Evolutionary conservation across 1,139 yeast species (phyloP).

Genomic region (Pichiaceae sp.): DNA sequence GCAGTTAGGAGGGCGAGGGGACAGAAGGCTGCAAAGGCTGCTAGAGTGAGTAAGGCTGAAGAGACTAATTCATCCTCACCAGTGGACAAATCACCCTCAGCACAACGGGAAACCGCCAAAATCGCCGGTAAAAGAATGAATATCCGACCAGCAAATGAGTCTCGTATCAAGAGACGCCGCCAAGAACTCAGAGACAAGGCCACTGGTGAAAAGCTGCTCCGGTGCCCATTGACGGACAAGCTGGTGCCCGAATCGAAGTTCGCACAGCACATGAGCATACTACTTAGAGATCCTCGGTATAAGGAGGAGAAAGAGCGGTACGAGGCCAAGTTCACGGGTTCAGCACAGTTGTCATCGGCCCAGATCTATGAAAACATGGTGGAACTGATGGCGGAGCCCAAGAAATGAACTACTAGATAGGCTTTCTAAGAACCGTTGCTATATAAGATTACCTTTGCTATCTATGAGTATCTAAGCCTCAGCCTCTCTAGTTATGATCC

Average conservation of each 20-base stretch:
- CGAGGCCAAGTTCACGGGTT: constrained; percentile 49
- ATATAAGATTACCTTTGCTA: not conserved
- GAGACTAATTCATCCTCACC: constrained; percentile 1
- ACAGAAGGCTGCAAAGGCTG: not conserved
- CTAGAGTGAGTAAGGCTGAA: not conserved
- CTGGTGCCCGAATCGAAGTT: constrained; percentile 64
- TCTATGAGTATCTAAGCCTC: not conserved
- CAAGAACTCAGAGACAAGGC: constrained; percentile 8
- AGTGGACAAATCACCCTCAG: not conserved
- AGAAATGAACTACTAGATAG: constrained; percentile 1
- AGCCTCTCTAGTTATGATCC: not conserved
- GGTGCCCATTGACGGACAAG: constrained; percentile 70
- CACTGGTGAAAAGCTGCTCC: constrained; percentile 34
- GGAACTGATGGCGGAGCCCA: not conserved
- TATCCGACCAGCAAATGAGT: constrained; percentile 60
- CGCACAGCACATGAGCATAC: constrained; percentile 64
- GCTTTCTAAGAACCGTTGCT: not conserved
- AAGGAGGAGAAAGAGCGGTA: constrained; percentile 58
- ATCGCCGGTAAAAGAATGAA: constrained; percentile 43
- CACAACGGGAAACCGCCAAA: not conserved
- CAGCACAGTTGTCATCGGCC: constrained; percentile 49
- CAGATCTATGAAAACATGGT: constrained; percentile 70
- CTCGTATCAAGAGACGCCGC: constrained; percentile 33
- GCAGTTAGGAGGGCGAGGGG: constrained; percentile 5
- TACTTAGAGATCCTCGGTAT: constrained; percentile 73